Evolutionary conservation across 1,284 basidiomycete genomes (phyloP).

Genomic region (Ustilago lituana): DNA sequence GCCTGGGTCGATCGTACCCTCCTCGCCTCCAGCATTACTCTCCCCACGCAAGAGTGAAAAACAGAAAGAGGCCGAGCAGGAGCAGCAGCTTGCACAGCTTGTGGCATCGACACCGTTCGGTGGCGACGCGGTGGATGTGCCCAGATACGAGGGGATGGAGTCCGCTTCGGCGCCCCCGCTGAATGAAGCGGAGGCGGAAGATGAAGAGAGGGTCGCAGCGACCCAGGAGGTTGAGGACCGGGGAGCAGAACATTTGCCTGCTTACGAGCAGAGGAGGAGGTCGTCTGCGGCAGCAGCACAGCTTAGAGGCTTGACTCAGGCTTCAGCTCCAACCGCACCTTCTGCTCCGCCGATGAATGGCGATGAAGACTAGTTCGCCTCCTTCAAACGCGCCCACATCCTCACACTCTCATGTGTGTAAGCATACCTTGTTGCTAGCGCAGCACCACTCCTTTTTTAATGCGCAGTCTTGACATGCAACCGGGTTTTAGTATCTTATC

Average conservation of each 20-base stretch:
- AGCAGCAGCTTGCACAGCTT: slow-evolving; percentile 26
- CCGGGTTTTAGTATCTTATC: too few species aligned
- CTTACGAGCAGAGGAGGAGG: slow-evolving; percentile 12
- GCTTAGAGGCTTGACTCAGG: background rate
- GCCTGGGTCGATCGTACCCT: slow-evolving; percentile 4
- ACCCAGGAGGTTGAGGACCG: background rate
- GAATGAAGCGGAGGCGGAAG: slow-evolving; percentile 2
- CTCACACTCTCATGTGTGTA: background rate
- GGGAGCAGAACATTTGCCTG: slow-evolving; percentile 11
- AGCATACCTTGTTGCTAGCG: too few species aligned
- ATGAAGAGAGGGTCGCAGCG: background rate
- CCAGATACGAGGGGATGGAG: slow-evolving; percentile 21
- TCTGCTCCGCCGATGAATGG: slow-evolving; percentile 16
- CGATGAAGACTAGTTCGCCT: background rate
- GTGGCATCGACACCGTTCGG: slow-evolving; percentile 38
- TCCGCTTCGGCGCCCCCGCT: slow-evolving; percentile 19
- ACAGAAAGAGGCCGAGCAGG: slow-evolving; percentile 40
- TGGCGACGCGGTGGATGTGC: slow-evolving; percentile 20
- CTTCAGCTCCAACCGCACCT: slow-evolving; percentile 10
- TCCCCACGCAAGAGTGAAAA: slow-evolving; percentile 37
- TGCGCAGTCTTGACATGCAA: too few species aligned
- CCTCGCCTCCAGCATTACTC: background rate
- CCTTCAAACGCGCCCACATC: background rate
- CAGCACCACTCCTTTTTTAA: too few species aligned
- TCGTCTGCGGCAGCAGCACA: background rate